Percentiles rank a stretch among this genome's conserved stretches.
These are phyloP conservation scores for Purshia tridentata DNA, from an alignment of 306 rosid species.

Conservation along the genomic window DNA sequence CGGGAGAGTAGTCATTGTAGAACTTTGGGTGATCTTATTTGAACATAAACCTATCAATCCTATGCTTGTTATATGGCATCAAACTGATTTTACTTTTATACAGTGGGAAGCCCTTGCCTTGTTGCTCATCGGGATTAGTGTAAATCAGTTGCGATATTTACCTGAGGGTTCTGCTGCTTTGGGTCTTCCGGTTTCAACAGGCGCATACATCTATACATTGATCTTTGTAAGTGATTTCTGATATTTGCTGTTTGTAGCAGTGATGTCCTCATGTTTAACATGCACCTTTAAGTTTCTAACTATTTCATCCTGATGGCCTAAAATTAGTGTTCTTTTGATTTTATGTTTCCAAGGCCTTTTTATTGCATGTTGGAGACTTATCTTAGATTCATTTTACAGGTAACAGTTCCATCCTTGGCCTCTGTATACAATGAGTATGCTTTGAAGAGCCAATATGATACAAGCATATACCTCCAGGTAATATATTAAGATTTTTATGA, in stretches of 20 bases:
- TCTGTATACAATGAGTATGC: conserved; percentile 98
- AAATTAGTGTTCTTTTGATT: neutral
- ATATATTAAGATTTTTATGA: neutral
- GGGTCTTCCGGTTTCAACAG: conserved; percentile 74
- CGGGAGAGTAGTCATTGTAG: conserved; percentile 16
- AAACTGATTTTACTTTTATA: conserved; percentile 30
- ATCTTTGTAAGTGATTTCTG: conserved; percentile 71
- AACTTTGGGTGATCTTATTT: conserved; percentile 17
- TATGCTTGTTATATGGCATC: conserved; percentile 8
- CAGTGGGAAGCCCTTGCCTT: conserved; percentile 99
- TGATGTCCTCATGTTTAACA: neutral
- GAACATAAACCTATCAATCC: conserved; percentile 15
- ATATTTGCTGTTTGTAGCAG: neutral
- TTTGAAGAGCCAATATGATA: conserved; percentile 97
- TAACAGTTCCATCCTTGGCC: conserved; percentile 95
- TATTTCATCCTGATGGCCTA: conserved; percentile 11
- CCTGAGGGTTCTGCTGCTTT: conserved; percentile 73
- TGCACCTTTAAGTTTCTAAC: neutral
- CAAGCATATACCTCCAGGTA: conserved; percentile 99
- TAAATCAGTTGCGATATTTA: conserved; percentile 80
- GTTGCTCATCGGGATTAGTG: conserved; percentile 91
- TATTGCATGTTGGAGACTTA: conserved; percentile 20
- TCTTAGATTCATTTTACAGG: conserved; percentile 53
- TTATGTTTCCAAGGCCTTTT: conserved; percentile 16
- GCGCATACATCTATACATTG: conserved; percentile 75